A percentile compares a stretch with the other conserved stretches of the same genome.
Conservation (phyloP, 495 filamentous ascomycete species). For the Podospora comata region DNA sequence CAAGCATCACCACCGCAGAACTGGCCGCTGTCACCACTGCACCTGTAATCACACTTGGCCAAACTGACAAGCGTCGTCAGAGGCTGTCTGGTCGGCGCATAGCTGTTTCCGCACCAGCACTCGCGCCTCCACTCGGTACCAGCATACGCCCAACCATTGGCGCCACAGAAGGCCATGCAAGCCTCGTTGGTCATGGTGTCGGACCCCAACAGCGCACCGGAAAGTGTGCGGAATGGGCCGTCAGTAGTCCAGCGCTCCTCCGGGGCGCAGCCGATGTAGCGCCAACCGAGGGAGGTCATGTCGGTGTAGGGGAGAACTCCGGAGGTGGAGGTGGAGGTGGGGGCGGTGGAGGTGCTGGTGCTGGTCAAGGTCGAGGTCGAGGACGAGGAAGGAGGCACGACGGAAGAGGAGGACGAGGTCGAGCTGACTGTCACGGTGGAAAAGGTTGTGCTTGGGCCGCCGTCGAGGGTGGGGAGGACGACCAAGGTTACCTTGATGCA, state of each 20-base stretch:
- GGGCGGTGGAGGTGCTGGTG: constrained; percentile 10
- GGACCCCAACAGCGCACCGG: constrained; percentile 29
- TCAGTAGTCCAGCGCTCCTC: constrained; percentile 28
- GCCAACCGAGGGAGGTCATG: constrained; percentile 26
- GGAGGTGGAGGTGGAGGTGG: constrained; percentile 13
- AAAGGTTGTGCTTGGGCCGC: neutral
- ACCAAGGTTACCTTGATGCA: constrained; percentile 42
- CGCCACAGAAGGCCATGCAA: constrained; percentile 54
- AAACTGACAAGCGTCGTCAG: constrained; percentile 28
- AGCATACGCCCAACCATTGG: constrained; percentile 46
- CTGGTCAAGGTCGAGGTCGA: constrained; percentile 11
- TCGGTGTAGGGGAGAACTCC: constrained; percentile 22
- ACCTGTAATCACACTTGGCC: constrained; percentile 36
- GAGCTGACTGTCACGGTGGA: constrained; percentile 3
- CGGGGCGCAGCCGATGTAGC: constrained; percentile 32
- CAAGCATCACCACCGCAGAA: constrained; percentile 43
- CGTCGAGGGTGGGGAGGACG: constrained; percentile 16
- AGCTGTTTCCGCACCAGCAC: constrained; percentile 60
- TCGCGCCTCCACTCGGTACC: constrained; percentile 65
- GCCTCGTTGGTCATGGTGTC: constrained; percentile 55
- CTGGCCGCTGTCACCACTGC: constrained; percentile 39
- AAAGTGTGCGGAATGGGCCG: constrained; percentile 33
- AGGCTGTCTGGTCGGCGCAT: constrained; percentile 27
- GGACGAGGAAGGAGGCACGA: constrained; percentile 8
- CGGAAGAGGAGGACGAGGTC: constrained; percentile 7